Evolutionary conservation across 2,329 filamentous ascomycete species (phyloP), one percentile per base, ranked within the genome.

Genomic region (Purpureocillium lavendulum): DNA sequence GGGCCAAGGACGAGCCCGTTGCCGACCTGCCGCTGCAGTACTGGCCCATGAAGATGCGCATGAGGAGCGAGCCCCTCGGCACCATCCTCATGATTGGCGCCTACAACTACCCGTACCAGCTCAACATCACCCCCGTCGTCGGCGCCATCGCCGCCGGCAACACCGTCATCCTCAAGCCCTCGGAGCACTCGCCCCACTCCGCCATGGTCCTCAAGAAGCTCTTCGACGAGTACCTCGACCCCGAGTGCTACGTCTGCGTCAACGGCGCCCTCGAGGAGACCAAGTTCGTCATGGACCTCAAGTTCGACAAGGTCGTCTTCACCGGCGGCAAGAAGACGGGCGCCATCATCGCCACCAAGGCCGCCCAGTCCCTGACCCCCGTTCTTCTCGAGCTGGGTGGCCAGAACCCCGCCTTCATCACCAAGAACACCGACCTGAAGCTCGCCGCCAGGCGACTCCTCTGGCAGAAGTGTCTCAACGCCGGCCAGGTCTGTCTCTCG

Each of bases 231-330:
- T 75, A 75, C 30, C 79, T 98, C 39, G 92, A 97, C 58, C 76
- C 79, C 2, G 75, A 78, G 13, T 82, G 80, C 50, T 96, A 87
- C 63, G 67, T 70, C 29, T 76, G 87, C 42, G 70, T 96, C 49
- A 92, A 96, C 58, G 92, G 92, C 44, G 80, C 70, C 21, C 65
- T 95, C 15, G 72, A 82, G 4, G 87, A 95, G 69, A 88, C 84
- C 4, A 87, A 84, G 34, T 80, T 80, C 11, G 67, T 97, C 33
- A 74, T 98, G 28, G 79, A 90, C 42, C 78, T 88, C 67, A 90
- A 90, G 61, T 98, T 89, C 83, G 89, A 94, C 67, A 97, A 96
- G 75, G 94, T 98, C 55, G 89, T 92, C 70, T 98, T 95, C 68
- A 98, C 92, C 1, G 92, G 92, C 40, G 82, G 80, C 53, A 73